Evolutionary conservation across 2,329 filamentous ascomycete genomes (phyloP), one percentile per base, ranked within the genome.

Genomic region (Dryadomyces quercivorus): DNA sequence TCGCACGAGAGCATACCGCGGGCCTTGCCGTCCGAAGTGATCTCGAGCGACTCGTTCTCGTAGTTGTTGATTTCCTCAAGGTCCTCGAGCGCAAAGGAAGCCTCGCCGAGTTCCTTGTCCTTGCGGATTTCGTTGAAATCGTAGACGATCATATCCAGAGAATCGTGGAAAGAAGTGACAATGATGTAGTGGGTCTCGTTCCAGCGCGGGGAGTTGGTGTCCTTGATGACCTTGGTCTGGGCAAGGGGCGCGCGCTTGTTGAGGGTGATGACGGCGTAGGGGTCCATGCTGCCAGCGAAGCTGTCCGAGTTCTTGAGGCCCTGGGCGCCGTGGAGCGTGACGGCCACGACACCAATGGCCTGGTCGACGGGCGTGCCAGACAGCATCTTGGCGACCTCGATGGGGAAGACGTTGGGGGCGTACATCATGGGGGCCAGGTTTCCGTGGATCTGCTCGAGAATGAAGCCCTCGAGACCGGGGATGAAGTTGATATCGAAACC

Each of bases 401-500:
- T 93, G 16, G 93, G 93, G 75, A 98, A 98, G 51, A 97, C 90
- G 62, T 98, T 95, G 9, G 93, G 93, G 42, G 83, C 85, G 66
- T 98, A 98, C 89, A 98, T 95, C 86, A 98, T 97, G 0, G 93
- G 94, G 2, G 82, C 86, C 51, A 98, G 73, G 64, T 92, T 96
- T 59, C 86, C 87, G 68, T 98, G 94, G 53, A 98, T 95, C 72
- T 95, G 89, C 63, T 98, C 93, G 66, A 88, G 83, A 63, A 98
- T 98, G 70, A 98, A 98, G 55, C 69, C 80, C 68, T 97, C 91
- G 22, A 98, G 78, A 61, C 92, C 92, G 18, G 93, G 93, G 61
- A 98, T 94, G 70, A 98, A 96, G 72, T 96, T 97, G 76, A 98
- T 97, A 65, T 98, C 93, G 66, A 98, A 96, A 43, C 93, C 93